Percentiles rank a stretch among this genome's conserved stretches.
These are phyloP conservation scores for Scenedesmus sp. DNA, from an alignment of 163 green algal species.

Conservation along the genomic window DNA sequence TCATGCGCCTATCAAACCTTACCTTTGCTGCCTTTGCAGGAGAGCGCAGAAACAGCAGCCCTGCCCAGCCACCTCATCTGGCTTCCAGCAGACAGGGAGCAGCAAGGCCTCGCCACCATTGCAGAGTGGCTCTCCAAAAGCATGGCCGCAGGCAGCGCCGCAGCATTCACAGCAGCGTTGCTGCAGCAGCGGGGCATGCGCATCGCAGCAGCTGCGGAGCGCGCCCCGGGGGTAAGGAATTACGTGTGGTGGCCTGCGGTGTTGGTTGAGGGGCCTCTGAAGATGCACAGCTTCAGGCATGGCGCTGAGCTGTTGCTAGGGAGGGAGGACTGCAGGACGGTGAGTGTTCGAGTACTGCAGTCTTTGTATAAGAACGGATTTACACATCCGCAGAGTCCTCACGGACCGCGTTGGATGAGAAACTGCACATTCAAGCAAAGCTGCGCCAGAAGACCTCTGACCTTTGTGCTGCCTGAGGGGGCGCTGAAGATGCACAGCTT, in stretches of 20 bases:
- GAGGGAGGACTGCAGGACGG: background rate
- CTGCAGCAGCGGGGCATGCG: background rate
- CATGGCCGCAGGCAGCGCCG: background rate
- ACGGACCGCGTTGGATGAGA: too few relatives aligned
- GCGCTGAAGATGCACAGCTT: too few relatives aligned
- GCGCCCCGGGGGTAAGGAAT: background rate
- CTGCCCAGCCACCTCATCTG: background rate
- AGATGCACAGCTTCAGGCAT: slow-evolving; percentile 1
- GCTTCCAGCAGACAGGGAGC: background rate
- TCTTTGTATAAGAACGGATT: too few relatives aligned
- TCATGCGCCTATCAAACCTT: background rate
- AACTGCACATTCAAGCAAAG: too few relatives aligned
- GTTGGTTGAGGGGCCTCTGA: background rate
- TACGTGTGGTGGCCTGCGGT: background rate
- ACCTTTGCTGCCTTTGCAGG: background rate
- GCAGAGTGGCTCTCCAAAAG: background rate
- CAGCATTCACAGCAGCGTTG: background rate
- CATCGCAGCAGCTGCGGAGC: too few relatives aligned
- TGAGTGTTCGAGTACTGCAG: too few relatives aligned
- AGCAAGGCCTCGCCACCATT: background rate
- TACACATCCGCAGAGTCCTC: too few relatives aligned
- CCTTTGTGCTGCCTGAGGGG: too few relatives aligned
- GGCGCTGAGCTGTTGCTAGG: background rate
- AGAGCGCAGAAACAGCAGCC: background rate
- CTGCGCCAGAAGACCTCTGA: too few relatives aligned